Base-by-base conservation (phyloP, 2,329 filamentous ascomycete species). In the Blastomyces emzantsi region DNA sequence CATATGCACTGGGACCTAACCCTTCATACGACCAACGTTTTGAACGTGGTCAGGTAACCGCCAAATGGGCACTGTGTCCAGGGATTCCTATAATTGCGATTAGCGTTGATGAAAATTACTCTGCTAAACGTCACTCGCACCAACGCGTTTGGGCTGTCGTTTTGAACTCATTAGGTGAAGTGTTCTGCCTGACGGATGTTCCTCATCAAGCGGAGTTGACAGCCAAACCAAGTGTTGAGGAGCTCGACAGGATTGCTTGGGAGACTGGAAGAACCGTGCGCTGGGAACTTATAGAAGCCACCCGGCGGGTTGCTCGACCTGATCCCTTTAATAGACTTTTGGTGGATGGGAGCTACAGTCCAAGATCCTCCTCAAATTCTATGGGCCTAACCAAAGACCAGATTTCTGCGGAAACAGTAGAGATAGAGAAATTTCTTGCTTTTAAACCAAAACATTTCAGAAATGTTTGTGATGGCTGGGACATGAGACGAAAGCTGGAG, bases 161-260 rank as follows among this genome's bases (percentile, higher is more conserved):
- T n/a, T 77, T 99, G 61, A 99, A 99, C 73, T 93, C 94, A 0
- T 80, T 99, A 9, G 94, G 94, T 1, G 94, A 99, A 74, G 80
- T 96, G 0, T 97, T 88, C 74, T 96, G 93, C 69, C 80, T 97
- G 1, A 88, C 84, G 1, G 86, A 90, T 59, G 81, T 87, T 7
- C 91, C 90, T 0, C 81, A 75, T 33, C 80, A 81, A 45, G 78
- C 82, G 25, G 79, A 83, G 8, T 69, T 79, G 4, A 78, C 80
- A 41, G 81, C 69, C 69, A 82, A 70, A 80, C 65, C 73, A n/a
- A 73, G 64, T 45, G 64, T 72, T 1, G 73, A 87, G 45, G 82
- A 88, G 63, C 72, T 82, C 19, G 84, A 88, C 65, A 85, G 83
- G 66, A 78, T 86, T 66, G 90, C 91, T 17, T 97, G 93, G 93